Percentiles rank a stretch among this genome's conserved stretches.
Evolutionary conservation across 805 yeast genomes (phyloP).

Genomic region (Candida hungchunana): DNA sequence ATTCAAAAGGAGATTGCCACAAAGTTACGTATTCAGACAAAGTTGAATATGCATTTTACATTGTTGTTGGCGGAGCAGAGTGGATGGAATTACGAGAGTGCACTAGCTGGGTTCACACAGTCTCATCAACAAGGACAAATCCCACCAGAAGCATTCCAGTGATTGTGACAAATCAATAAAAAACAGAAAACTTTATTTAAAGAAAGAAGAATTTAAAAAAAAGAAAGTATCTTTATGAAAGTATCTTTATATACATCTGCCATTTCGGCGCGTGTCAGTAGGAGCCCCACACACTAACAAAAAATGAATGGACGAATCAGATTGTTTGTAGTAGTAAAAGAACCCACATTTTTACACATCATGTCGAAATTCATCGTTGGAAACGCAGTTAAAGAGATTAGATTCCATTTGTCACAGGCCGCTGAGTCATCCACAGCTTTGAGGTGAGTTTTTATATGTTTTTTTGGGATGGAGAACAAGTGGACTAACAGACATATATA

Average conservation of each 20-base stretch:
- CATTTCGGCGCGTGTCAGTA: background rate
- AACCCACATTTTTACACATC: background rate
- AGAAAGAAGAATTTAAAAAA: too few species aligned
- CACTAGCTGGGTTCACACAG: slow-evolving; percentile 65
- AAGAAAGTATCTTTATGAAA: too few species aligned
- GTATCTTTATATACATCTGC: too few species aligned
- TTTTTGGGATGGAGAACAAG: too few species aligned
- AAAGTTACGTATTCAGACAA: slow-evolving; percentile 66
- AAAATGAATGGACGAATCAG: background rate
- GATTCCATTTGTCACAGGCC: slow-evolving; percentile 79
- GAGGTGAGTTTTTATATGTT: slow-evolving; percentile 38
- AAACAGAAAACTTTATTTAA: too few species aligned
- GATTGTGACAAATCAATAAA: too few species aligned
- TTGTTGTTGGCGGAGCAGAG: slow-evolving; percentile 84
- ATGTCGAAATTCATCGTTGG: slow-evolving; percentile 35
- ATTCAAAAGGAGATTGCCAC: slow-evolving; percentile 66
- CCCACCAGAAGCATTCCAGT: slow-evolving; percentile 28
- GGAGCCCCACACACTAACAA: background rate
- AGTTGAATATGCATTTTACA: slow-evolving; percentile 73
- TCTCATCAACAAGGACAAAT: slow-evolving; percentile 35
- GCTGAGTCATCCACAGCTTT: slow-evolving; percentile 66
- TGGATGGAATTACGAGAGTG: slow-evolving; percentile 71
- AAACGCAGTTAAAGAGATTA: slow-evolving; percentile 63
- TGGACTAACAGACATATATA: background rate
- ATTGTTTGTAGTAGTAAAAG: background rate